Conservation (phyloP, 176 grass and related monocot genomes). For the Otatea glauca region DNA sequence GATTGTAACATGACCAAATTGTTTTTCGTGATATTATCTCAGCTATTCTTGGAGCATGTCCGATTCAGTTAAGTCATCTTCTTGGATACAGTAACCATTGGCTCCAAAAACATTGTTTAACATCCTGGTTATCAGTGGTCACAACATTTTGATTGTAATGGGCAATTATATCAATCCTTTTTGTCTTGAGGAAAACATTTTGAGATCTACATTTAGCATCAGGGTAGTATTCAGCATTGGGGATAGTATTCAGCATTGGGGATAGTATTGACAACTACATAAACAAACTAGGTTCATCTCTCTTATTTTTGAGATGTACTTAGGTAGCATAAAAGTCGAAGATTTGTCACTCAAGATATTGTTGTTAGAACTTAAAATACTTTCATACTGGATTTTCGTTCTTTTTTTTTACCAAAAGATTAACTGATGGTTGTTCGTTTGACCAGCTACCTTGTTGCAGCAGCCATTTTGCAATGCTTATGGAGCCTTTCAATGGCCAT, state of each 20-base stretch:
- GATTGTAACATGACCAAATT: not conserved
- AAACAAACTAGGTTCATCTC: not conserved
- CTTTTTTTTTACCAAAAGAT: not conserved
- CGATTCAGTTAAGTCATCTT: not conserved
- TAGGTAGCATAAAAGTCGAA: not conserved
- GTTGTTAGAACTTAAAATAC: not conserved
- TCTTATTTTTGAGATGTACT: not conserved
- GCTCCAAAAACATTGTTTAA: slow-evolving; percentile 6
- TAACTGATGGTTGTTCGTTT: slow-evolving; percentile 36
- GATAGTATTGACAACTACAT: not conserved
- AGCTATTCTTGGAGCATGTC: not conserved
- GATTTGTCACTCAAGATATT: not conserved
- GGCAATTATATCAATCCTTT: not conserved
- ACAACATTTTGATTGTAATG: not conserved
- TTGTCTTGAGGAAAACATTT: not conserved
- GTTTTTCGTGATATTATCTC: not conserved
- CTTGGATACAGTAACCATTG: not conserved
- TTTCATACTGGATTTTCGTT: not conserved
- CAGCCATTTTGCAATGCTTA: slow-evolving; percentile 76
- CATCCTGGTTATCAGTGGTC: not conserved
- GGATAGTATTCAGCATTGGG: not conserved
- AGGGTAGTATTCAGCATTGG: not conserved
- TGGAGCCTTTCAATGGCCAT: slow-evolving; percentile 90
- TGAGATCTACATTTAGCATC: not conserved
- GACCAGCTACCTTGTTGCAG: slow-evolving; percentile 83